Conservation (phyloP, 345 rosid species). For the Leavenworthia alabamica region DNA sequence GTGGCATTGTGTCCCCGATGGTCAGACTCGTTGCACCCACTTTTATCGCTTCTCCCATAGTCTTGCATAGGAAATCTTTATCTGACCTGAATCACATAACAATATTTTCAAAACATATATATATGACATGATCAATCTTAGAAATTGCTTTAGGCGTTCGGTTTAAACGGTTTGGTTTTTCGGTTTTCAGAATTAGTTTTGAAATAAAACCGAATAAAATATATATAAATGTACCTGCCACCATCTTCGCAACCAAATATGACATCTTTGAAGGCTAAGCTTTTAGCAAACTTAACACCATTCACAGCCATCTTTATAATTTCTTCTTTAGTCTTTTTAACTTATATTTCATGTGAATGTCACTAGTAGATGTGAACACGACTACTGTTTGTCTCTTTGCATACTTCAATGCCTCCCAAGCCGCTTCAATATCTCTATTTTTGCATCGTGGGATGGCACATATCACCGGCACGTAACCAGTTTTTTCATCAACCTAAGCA, state of each 20-base stretch:
- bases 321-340: constrained; percentile 64
- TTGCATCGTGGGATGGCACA: constrained; percentile 76
- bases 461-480: constrained; percentile 78
- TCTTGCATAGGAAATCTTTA: constrained; percentile 58
- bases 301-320: constrained; percentile 61
- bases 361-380: constrained; percentile 78
- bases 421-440: constrained; percentile 50
- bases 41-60: constrained; percentile 73
- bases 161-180: too few relatives aligned
- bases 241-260: constrained; percentile 90
- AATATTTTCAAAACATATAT: background rate
- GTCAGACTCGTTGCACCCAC: constrained; percentile 75
- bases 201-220: too few relatives aligned
- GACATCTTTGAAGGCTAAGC: constrained; percentile 75
- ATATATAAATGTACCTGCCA: constrained; percentile 64
- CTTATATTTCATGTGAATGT: constrained; percentile 74
- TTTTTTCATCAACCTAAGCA: constrained; percentile 33
- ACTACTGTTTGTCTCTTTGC: constrained; percentile 69
- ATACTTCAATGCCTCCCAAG: constrained; percentile 84
- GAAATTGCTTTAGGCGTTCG: too few relatives aligned
- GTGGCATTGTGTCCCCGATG: constrained; percentile 72
- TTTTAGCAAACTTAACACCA: constrained; percentile 55
- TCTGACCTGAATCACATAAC: constrained; percentile 47
- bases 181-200: too few relatives aligned
- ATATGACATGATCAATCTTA: background rate